These are phyloP conservation scores for Kluyveromyces sp. DNA, from an alignment of 1,139 yeast genomes.

Conservation along the genomic window DNA sequence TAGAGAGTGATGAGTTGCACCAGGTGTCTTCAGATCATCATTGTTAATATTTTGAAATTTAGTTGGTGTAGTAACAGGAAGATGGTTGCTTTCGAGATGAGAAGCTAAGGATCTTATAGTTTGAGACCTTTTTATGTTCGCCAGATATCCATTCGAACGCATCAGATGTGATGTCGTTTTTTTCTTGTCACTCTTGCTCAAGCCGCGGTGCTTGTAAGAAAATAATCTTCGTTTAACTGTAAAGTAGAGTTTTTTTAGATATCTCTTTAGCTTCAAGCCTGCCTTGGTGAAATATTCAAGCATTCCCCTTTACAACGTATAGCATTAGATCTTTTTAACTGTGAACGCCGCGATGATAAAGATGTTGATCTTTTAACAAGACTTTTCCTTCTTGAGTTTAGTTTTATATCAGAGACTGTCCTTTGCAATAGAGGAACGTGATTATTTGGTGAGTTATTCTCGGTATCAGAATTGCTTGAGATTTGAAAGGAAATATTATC, in stretches of 20 bases:
- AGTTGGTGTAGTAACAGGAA: not conserved
- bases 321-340: conserved; percentile 27
- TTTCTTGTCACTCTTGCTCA: conserved; percentile 4
- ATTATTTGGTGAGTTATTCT: not conserved
- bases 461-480: not conserved
- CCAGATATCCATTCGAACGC: conserved; percentile 24
- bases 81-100: not conserved
- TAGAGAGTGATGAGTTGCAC: conserved; percentile 14
- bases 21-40: conserved; percentile 9
- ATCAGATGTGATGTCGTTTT: conserved; percentile 22
- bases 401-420: not conserved
- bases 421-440: not conserved
- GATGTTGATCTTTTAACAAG: conserved; percentile 5
- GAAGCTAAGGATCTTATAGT: conserved; percentile 10
- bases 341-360: conserved; percentile 7
- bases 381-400: not conserved
- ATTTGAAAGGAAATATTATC: conserved; percentile 25
- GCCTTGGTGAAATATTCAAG: conserved; percentile 22
- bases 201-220: conserved; percentile 8
- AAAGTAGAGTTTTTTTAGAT: conserved; percentile 14
- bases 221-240: conserved; percentile 15
- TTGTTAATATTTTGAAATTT: too few relatives aligned
- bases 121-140: conserved; percentile 23
- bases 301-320: conserved; percentile 29
- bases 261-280: conserved; percentile 18